These are phyloP conservation scores for Bacidia gigantensis DNA, from an alignment of 495 filamentous ascomycete genomes.

Conservation along the genomic window DNA sequence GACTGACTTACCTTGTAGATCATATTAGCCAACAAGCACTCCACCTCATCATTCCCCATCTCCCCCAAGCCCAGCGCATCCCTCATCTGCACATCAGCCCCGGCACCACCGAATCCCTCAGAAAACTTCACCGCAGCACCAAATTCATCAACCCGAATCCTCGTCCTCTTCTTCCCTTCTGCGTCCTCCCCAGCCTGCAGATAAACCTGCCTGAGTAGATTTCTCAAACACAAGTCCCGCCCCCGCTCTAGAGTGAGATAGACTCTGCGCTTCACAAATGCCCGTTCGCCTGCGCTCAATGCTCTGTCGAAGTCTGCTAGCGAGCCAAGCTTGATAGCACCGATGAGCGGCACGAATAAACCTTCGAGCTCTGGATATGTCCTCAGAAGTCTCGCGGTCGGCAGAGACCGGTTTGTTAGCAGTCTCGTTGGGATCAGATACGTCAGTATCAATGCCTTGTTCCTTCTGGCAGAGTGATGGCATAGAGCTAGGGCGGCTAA, in stretches of 20 bases:
- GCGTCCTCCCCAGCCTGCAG: constrained; percentile 68
- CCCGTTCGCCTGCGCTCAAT: constrained; percentile 62
- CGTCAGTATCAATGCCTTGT: constrained; percentile 85
- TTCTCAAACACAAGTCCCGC: constrained; percentile 78
- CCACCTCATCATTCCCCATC: constrained; percentile 70
- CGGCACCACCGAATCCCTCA: constrained; percentile 39
- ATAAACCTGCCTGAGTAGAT: constrained; percentile 82
- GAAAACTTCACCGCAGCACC: constrained; percentile 45
- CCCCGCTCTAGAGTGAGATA: constrained; percentile 88
- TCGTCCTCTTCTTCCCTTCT: constrained; percentile 54
- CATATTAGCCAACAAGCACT: constrained; percentile 85
- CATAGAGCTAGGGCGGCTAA: constrained; percentile 66
- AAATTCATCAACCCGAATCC: constrained; percentile 73
- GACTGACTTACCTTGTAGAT: constrained; percentile 76
- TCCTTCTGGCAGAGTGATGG: constrained; percentile 51
- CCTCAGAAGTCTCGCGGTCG: constrained; percentile 52
- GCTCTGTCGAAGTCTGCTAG: constrained; percentile 75
- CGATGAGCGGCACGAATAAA: constrained; percentile 63
- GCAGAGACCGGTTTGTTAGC: constrained; percentile 72
- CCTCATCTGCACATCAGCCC: constrained; percentile 79
- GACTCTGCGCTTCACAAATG: constrained; percentile 89
- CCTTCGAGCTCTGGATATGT: constrained; percentile 63
- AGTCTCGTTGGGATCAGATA: constrained; percentile 89
- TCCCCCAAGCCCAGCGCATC: constrained; percentile 66
- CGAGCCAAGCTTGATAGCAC: constrained; percentile 68